Conservation (phyloP, 306 rosid genomes). For the Prunus kanzakura region DNA sequence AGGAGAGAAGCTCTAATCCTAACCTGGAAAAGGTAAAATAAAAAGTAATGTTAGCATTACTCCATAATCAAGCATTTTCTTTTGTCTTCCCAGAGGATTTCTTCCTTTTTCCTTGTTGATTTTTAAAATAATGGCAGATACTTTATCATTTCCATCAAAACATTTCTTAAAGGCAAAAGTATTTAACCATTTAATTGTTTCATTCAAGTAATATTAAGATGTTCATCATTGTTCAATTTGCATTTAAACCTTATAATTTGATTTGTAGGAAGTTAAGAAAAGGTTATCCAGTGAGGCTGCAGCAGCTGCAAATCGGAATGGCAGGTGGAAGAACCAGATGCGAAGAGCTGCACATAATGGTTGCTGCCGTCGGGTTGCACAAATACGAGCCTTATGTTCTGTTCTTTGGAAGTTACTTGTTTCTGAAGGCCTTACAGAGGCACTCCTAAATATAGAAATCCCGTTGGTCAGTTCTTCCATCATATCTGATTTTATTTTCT, state of each 20-base stretch:
- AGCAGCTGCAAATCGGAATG: conserved; percentile 72
- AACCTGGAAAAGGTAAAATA: conserved; percentile 87
- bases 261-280: conserved; percentile 77
- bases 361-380: conserved; percentile 94
- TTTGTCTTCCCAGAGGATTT: not conserved
- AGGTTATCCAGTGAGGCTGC: conserved; percentile 77
- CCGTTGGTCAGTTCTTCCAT: conserved; percentile 59
- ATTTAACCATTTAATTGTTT: not conserved
- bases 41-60: conserved; percentile 7
- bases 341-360: conserved; percentile 95
- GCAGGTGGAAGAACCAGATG: conserved; percentile 98
- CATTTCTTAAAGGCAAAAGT: conserved; percentile 1
- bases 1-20: conserved; percentile 80
- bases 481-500: not conserved
- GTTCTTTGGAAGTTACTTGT: conserved; percentile 89
- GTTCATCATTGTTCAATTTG: conserved; percentile 15
- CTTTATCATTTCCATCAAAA: not conserved
- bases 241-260: conserved; percentile 22
- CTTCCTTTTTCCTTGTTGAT: not conserved
- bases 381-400: conserved; percentile 76
- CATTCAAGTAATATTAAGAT: conserved; percentile 8
- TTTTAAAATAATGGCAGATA: not conserved
- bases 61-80: not conserved
- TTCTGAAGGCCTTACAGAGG: conserved; percentile 75
- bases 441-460: conserved; percentile 63